Evolutionary conservation across 495 filamentous ascomycete genomes (phyloP), one percentile per base, ranked within the genome.

Genomic region (Daldinia concentrica): DNA sequence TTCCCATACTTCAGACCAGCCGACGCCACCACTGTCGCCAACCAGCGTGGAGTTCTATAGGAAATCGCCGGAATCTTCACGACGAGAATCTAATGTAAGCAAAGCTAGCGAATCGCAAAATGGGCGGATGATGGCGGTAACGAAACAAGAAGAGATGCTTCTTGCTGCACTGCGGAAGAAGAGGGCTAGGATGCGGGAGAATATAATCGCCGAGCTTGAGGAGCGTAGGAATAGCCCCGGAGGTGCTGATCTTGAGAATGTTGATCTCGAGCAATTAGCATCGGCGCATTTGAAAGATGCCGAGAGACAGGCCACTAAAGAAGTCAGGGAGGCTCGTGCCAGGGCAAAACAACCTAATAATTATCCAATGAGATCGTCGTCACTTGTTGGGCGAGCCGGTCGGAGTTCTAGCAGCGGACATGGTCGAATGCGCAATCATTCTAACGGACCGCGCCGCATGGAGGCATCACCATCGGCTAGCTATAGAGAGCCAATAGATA

Each of bases 121-220:
- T 68, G 90, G 87, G 57, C 89, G 90, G 39, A 82, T 95, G 41
- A 95, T 97, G 87, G 90, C 91, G 0, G 93, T 97, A 55, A 97
- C 93, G 0, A 85, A 88, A 58, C 92, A 97, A 78, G 94, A 97
- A 76, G 90, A 93, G 74, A 88, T 91, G 75, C 82, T 97, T 6
- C 82, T 97, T 7, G 91, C 92, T 69, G 91, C 92, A 14, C 89
- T 97, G 86, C 86, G 94, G 36, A 80, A 87, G 71, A 93, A 93
- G 74, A 85, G 92, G 48, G 91, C 92, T 36, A 87, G 88, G 30
- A 91, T 96, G 84, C 88, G 89, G 0, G 89, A 92, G 61, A 89
- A 90, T 61, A 86, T 90, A 56, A 89, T 92, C 65, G 80, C 87
- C 26, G 88, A 92, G 69, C 78, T 81, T 19, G 80, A 83, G 34